Conservation (phyloP, 495 filamentous ascomycete species). For the Trypethelium eluteriae region DNA sequence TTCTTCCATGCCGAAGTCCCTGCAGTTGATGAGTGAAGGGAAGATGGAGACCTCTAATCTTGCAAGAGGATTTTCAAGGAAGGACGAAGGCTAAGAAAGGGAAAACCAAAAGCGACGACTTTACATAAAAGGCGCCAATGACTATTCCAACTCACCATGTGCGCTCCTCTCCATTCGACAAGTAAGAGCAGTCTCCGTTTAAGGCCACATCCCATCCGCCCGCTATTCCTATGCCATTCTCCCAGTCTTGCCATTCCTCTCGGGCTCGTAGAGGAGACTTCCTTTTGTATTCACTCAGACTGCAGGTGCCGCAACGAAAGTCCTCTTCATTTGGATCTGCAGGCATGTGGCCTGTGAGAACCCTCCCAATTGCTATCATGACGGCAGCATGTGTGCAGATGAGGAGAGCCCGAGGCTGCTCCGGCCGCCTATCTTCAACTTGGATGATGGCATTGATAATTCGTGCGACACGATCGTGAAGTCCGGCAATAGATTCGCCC, state of each 20-base stretch:
- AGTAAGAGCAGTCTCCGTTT: constrained; percentile 76
- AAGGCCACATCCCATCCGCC: constrained; percentile 73
- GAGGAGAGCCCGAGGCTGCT: constrained; percentile 52
- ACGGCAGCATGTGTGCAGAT: constrained; percentile 88
- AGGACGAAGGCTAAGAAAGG: neutral
- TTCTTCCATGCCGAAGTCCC: neutral
- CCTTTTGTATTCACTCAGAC: constrained; percentile 57
- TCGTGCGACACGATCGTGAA: constrained; percentile 73
- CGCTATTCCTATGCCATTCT: constrained; percentile 55
- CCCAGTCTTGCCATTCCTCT: constrained; percentile 42
- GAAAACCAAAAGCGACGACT: neutral
- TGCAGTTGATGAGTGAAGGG: neutral
- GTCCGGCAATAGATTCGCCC: constrained; percentile 68
- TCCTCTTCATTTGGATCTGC: constrained; percentile 61
- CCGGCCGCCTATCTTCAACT: constrained; percentile 54
- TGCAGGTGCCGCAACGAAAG: constrained; percentile 80
- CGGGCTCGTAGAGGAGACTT: constrained; percentile 22
- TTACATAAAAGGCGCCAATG: neutral
- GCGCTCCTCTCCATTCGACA: constrained; percentile 74
- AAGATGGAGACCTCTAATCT: neutral
- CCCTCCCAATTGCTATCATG: constrained; percentile 75
- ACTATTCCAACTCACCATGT: constrained; percentile 60
- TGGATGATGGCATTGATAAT: constrained; percentile 62
- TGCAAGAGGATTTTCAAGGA: neutral
- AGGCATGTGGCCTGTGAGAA: constrained; percentile 69